These are phyloP conservation scores for Boletus rubescentipes DNA, from an alignment of 768 basidiomycete species.

Conservation along the genomic window DNA sequence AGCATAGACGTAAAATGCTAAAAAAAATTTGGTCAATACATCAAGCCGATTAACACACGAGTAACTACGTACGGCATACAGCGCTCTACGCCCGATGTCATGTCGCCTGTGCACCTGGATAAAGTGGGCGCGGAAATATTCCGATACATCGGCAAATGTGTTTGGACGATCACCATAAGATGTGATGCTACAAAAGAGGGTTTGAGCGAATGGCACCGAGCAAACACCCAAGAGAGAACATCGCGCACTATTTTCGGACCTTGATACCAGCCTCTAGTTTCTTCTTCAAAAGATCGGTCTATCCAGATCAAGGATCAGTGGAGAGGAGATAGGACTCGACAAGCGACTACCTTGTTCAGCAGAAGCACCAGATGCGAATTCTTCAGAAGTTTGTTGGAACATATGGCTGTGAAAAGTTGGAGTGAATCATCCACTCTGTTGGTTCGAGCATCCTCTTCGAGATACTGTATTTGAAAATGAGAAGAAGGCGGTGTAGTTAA, in stretches of 20 bases:
- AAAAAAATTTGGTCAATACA: conserved; percentile 8
- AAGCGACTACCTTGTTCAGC: conserved; percentile 64
- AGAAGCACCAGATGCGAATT: conserved; percentile 73
- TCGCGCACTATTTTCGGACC: conserved; percentile 74
- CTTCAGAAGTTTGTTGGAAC: conserved; percentile 71
- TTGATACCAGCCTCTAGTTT: conserved; percentile 68
- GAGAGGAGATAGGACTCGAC: conserved; percentile 2
- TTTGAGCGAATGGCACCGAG: background rate
- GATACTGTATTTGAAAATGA: conserved; percentile 48
- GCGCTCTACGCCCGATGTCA: conserved; percentile 54
- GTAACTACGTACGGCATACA: conserved; percentile 58
- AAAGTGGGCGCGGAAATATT: conserved; percentile 87
- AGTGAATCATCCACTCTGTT: conserved; percentile 83
- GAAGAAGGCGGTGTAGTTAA: conserved; percentile 14
- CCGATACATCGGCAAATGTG: conserved; percentile 64
- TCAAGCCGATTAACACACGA: background rate
- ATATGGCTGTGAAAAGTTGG: conserved; percentile 73
- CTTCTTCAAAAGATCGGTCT: conserved; percentile 72
- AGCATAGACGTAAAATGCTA: conserved; percentile 76
- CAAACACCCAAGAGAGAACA: background rate
- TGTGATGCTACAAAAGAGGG: conserved; percentile 53
- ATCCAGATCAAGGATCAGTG: conserved; percentile 12
- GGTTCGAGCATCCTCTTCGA: conserved; percentile 77
- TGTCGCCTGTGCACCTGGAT: conserved; percentile 69
- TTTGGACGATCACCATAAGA: conserved; percentile 75